Conservation (phyloP, 2,329 filamentous ascomycete species). For the Sphaerostilbella broomeana region DNA sequence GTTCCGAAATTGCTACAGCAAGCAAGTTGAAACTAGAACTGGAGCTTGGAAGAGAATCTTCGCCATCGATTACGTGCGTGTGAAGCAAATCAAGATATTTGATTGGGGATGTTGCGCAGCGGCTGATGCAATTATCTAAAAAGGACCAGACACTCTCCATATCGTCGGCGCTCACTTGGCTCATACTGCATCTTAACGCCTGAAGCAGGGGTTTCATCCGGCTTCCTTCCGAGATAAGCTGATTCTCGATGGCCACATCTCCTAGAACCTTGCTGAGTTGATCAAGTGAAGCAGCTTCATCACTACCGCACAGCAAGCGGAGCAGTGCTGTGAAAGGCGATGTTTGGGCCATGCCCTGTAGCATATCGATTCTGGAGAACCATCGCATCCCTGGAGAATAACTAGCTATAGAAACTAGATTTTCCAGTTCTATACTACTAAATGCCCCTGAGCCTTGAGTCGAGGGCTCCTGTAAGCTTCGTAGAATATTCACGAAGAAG, state of each 20-base stretch:
- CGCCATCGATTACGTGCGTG: conserved; percentile 30
- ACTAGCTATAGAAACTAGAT: conserved; percentile 72
- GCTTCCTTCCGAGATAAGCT: conserved; percentile 52
- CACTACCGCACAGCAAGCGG: conserved; percentile 33
- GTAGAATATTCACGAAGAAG: conserved; percentile 62
- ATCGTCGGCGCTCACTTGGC: conserved; percentile 15
- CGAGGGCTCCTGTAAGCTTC: conserved; percentile 49
- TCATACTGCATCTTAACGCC: conserved; percentile 21
- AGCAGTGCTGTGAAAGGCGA: conserved; percentile 70
- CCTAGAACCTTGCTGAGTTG: conserved; percentile 51
- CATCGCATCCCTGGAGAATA: conserved; percentile 81
- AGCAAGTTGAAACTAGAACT: conserved; percentile 50
- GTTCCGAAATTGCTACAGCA: conserved; percentile 64
- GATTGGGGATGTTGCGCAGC: conserved; percentile 68
- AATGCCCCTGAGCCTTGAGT: conserved; percentile 47
- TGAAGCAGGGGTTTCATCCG: conserved; percentile 42
- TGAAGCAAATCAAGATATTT: conserved; percentile 73
- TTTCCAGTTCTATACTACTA: conserved; percentile 67
- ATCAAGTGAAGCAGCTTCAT: conserved; percentile 26
- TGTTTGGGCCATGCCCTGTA: conserved; percentile 35
- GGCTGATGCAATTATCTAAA: conserved; percentile 73
- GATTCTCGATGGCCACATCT: conserved; percentile 57
- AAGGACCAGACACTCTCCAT: conserved; percentile 56
- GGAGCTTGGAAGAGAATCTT: conserved; percentile 20
- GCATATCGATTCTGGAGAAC: conserved; percentile 68